phyloP scores from a whole-genome alignment of 139 green algal species.

The Mesotaenium endlicherianum region DNA sequence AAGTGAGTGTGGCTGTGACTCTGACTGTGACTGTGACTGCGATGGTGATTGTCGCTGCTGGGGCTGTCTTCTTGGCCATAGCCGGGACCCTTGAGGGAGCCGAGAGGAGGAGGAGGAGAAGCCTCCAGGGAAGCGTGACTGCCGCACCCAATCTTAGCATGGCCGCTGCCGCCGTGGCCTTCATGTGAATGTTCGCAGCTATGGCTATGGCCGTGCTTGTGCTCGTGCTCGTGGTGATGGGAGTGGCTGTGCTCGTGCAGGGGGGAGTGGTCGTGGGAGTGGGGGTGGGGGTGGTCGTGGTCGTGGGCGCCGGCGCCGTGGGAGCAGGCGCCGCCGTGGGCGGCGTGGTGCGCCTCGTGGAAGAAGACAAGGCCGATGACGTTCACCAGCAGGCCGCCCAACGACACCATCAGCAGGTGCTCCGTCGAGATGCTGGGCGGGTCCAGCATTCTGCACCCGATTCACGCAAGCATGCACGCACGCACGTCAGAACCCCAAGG shows the following conservation, averaged over 20 bases:
- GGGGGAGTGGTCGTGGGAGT: constrained; percentile 28
- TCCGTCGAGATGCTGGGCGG: constrained; percentile 48
- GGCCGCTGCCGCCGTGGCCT: too few relatives aligned
- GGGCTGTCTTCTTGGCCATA: too few relatives aligned
- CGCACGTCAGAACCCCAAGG: too few relatives aligned
- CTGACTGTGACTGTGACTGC: too few relatives aligned
- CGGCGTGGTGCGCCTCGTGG: constrained; percentile 53
- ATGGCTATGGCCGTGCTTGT: constrained; percentile 12
- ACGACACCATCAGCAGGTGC: constrained; percentile 51
- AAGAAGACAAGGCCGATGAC: constrained; percentile 55
- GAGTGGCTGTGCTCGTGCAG: constrained; percentile 1
- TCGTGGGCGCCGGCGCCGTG: neutral
- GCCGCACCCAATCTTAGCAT: too few relatives aligned
- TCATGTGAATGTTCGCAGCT: neutral
- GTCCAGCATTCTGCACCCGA: constrained; percentile 50
- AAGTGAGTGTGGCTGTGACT: neutral
- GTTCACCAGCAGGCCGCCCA: constrained; percentile 55
- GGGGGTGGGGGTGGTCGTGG: constrained; percentile 7
- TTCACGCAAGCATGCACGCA: too few relatives aligned
- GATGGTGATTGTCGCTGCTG: too few relatives aligned
- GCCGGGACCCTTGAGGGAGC: too few relatives aligned
- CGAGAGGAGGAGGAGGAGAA: too few relatives aligned
- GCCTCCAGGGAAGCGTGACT: too few relatives aligned
- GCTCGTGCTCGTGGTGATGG: constrained; percentile 18
- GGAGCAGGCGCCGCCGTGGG: constrained; percentile 21